Conservation (phyloP, 2,329 filamentous ascomycete genomes). For the Talaromyces amestolkiae region DNA sequence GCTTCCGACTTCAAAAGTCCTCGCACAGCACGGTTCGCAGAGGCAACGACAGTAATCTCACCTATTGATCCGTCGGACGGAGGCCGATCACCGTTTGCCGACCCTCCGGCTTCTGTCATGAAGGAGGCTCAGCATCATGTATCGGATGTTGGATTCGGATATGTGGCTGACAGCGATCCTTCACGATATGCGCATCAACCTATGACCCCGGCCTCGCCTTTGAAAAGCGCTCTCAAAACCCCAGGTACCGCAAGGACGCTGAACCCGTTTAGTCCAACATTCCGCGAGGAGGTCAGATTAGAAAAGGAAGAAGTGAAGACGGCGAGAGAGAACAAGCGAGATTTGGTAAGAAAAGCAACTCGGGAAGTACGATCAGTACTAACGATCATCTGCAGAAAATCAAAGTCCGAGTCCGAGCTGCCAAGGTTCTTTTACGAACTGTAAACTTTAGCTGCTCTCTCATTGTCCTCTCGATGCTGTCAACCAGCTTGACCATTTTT, state of each 20-base stretch:
- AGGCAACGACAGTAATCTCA: constrained; percentile 63
- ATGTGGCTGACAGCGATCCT: constrained; percentile 63
- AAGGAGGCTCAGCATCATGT: constrained; percentile 56
- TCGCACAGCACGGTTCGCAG: constrained; percentile 61
- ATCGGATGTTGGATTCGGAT: constrained; percentile 88
- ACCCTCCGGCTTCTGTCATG: constrained; percentile 45
- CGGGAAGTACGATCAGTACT: neutral
- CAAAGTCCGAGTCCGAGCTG: constrained; percentile 85
- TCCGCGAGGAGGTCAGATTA: constrained; percentile 78
- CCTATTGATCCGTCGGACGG: constrained; percentile 52
- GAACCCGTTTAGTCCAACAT: constrained; percentile 87
- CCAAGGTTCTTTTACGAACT: constrained; percentile 90
- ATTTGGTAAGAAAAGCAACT: constrained; percentile 66
- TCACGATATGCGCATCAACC: constrained; percentile 50
- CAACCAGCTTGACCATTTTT: constrained; percentile 88
- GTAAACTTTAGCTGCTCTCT: constrained; percentile 97
- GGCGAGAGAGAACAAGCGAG: constrained; percentile 81
- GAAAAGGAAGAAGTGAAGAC: constrained; percentile 80
- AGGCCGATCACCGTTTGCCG: constrained; percentile 49
- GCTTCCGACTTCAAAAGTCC: constrained; percentile 49
- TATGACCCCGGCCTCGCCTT: constrained; percentile 70
- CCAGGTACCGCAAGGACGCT: constrained; percentile 76
- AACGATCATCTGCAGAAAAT: constrained; percentile 63
- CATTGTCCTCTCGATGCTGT: constrained; percentile 87
- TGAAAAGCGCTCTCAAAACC: constrained; percentile 87